A percentile compares a stretch with the other conserved stretches of the same genome.
Evolutionary conservation across 805 yeast species (phyloP).

Genomic region (Nakazawaea ambrosiae): DNA sequence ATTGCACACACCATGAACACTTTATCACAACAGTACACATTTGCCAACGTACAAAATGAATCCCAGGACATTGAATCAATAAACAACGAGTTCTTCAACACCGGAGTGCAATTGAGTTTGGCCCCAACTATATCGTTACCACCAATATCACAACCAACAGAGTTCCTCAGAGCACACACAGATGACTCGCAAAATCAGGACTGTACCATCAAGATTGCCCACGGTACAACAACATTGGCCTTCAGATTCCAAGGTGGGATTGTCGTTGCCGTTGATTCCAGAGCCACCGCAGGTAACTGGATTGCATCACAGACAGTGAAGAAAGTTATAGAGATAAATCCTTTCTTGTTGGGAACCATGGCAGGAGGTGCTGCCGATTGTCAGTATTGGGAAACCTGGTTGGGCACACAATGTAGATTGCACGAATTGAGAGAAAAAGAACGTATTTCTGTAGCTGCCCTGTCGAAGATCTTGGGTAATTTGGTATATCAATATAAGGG

Average conservation of each 20-base stretch:
- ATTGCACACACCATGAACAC: conserved; percentile 16
- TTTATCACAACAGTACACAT: conserved; percentile 21
- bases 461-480: conserved; percentile 87
- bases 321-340: conserved; percentile 95
- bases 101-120: conserved; percentile 22
- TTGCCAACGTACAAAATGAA: conserved; percentile 13
- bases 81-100: conserved; percentile 10
- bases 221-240: conserved; percentile 98
- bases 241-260: conserved; percentile 96
- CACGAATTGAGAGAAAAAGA: conserved; percentile 93
- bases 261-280: conserved; percentile 92
- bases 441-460: conserved; percentile 93
- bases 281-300: conserved; percentile 98
- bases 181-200: conserved; percentile 92
- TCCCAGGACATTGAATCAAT: conserved; percentile 3
- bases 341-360: conserved; percentile 92
- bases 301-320: conserved; percentile 97
- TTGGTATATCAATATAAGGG: conserved; percentile 93
- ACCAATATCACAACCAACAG: conserved; percentile 83
- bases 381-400: conserved; percentile 99
- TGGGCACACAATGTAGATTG: conserved; percentile 92
- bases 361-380: conserved; percentile 99
- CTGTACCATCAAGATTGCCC: conserved; percentile 93
- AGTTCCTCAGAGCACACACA: conserved; percentile 94
- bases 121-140: conserved; percentile 70